Conservation (phyloP, 257 asterid genomes). For the Rubia yunnanensis region DNA sequence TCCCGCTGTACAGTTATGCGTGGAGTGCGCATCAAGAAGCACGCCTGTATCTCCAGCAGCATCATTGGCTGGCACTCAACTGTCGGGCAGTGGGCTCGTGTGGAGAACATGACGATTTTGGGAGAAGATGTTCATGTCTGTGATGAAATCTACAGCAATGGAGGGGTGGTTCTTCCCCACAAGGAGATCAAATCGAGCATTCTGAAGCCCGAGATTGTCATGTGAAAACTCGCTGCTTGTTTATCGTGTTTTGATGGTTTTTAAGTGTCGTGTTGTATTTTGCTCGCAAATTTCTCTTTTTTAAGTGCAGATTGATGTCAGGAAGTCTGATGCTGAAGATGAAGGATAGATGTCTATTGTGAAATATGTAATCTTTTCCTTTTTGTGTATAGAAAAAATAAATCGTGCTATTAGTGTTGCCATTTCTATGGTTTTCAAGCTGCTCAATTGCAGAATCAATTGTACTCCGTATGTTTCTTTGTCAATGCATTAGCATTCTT, state of each 20-base stretch:
- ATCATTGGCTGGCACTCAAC: conserved; percentile 95
- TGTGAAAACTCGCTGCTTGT: conserved; percentile 35
- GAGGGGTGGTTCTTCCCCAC: conserved; percentile 84
- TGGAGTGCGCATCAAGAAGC: conserved; percentile 75
- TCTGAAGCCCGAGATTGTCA: conserved; percentile 73
- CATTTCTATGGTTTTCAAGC: neutral
- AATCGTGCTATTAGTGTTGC: neutral
- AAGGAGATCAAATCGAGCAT: conserved; percentile 86
- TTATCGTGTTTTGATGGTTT: neutral
- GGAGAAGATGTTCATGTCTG: conserved; percentile 89
- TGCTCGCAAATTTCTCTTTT: neutral
- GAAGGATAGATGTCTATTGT: conserved; percentile 6
- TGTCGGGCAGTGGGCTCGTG: conserved; percentile 87
- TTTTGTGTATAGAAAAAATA: neutral
- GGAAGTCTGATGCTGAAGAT: conserved; percentile 1
- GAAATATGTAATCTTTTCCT: neutral
- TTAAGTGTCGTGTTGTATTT: conserved; percentile 7
- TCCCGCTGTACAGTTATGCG: conserved; percentile 87
- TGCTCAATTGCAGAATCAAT: neutral
- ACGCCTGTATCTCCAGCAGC: conserved; percentile 66
- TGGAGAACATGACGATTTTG: conserved; percentile 86
- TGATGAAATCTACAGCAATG: conserved; percentile 76
- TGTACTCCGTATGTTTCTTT: too few species aligned
- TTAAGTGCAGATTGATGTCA: conserved; percentile 10
- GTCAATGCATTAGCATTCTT: too few species aligned